Evolutionary conservation across 2,329 filamentous ascomycete genomes (phyloP).

Genomic region (Aspergillus awamori): DNA sequence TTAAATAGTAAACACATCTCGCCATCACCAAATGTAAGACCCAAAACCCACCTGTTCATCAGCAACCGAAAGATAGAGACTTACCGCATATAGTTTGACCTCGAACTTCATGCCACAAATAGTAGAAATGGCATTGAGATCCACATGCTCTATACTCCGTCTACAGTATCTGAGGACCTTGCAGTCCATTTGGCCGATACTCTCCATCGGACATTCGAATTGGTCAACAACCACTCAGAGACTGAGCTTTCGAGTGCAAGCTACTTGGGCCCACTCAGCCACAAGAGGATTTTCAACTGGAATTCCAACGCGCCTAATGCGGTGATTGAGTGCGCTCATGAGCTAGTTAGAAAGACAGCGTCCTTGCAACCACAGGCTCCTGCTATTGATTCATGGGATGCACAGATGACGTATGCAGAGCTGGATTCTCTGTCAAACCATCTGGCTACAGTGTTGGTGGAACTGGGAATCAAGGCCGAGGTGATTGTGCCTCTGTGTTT

Average conservation of each 20-base stretch:
- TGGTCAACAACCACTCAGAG: not conserved
- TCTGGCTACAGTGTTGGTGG: slow-evolving; percentile 31
- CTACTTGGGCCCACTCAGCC: not conserved
- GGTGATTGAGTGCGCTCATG: slow-evolving; percentile 3
- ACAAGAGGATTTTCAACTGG: not conserved
- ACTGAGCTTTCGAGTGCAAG: not conserved
- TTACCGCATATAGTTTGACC: not conserved
- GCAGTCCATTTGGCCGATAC: not conserved
- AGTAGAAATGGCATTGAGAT: not conserved
- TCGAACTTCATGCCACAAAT: not conserved
- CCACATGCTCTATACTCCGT: not conserved
- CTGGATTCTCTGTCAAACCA: slow-evolving; percentile 34
- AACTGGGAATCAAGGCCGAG: slow-evolving; percentile 33
- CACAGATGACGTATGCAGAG: slow-evolving; percentile 27
- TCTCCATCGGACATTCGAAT: not conserved
- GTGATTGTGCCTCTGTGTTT: slow-evolving; percentile 30
- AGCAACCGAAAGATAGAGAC: not conserved
- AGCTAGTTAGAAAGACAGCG: not conserved
- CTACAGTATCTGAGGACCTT: not conserved
- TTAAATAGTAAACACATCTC: too few species aligned
- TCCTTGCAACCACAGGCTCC: slow-evolving; percentile 6
- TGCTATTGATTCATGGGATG: slow-evolving; percentile 31
- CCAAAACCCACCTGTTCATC: not conserved
- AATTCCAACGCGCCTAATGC: not conserved
- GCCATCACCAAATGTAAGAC: not conserved